Conservation (phyloP, 345 rosid genomes). For the Eucalyptus microcorys region DNA sequence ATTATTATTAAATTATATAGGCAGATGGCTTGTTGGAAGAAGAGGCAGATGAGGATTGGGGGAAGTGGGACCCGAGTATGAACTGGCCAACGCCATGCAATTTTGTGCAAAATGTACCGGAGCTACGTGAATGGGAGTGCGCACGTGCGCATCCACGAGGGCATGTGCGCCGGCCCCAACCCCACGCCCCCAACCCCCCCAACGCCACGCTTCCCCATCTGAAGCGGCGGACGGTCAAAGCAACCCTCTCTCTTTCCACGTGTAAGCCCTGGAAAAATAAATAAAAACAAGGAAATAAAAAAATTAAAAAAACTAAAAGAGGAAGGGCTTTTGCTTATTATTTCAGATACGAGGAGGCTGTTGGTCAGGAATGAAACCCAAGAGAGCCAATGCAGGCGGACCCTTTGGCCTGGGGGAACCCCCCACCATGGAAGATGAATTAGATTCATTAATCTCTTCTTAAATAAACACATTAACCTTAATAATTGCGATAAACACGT, state of each 20-base stretch:
- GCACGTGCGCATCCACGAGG: not conserved
- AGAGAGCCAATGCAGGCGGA: not conserved
- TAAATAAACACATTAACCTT: not conserved
- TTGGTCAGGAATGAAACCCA: not conserved
- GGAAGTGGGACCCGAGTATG: not conserved
- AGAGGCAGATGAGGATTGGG: not conserved
- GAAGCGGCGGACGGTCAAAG: not conserved
- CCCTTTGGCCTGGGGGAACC: not conserved
- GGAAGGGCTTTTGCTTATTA: not conserved
- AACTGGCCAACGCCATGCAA: not conserved
- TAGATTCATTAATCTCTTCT: not conserved
- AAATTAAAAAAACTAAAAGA: not conserved
- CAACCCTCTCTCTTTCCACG: not conserved
- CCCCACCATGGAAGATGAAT: not conserved
- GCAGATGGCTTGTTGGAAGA: not conserved
- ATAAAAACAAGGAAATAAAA: not conserved
- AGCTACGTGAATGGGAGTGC: not conserved
- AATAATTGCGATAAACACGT: not conserved
- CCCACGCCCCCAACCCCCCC: no score
- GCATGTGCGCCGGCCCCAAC: not conserved
- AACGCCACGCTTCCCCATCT: not conserved
- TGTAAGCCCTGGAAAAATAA: not conserved
- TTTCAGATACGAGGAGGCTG: not conserved
- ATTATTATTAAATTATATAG: no score
- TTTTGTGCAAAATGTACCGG: not conserved